phyloP scores from a whole-genome alignment of 768 basidiomycete species.

The Calocera cornea region DNA sequence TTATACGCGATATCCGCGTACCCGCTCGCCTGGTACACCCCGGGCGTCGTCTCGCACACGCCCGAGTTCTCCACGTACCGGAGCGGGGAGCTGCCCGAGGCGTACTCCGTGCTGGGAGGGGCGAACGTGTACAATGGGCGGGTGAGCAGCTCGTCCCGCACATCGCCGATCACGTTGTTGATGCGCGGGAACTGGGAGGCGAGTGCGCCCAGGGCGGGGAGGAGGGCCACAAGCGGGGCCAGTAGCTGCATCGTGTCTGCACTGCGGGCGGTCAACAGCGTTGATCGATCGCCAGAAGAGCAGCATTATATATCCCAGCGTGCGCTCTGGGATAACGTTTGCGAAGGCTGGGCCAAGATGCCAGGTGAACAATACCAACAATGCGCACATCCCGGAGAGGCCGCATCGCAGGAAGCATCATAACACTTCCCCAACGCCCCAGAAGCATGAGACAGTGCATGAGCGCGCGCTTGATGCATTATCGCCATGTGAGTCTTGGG shows the following conservation, averaged over 20 bases:
- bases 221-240: not conserved
- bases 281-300: not conserved
- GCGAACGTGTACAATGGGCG: not conserved
- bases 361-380: not conserved
- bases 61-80: constrained; percentile 7
- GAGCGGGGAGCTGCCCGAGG: not conserved
- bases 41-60: constrained; percentile 6
- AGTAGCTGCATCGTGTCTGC: not conserved
- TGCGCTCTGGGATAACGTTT: not conserved
- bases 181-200: constrained; percentile 4
- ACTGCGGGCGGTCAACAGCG: not conserved
- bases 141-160: not conserved
- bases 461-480: not conserved
- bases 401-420: not conserved
- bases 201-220: not conserved
- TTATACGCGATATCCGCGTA: constrained; percentile 5
- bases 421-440: not conserved
- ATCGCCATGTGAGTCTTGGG: not conserved
- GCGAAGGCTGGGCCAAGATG: not conserved
- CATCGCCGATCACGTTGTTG: not conserved
- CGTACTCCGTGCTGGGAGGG: not conserved
- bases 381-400: not conserved
- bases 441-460: not conserved
- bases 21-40: constrained; percentile 1
- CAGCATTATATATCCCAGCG: not conserved